Evolutionary conservation across 2,329 filamentous ascomycete species (phyloP), one percentile per base, ranked within the genome.

Genomic region (Annulohypoxylon truncatum): DNA sequence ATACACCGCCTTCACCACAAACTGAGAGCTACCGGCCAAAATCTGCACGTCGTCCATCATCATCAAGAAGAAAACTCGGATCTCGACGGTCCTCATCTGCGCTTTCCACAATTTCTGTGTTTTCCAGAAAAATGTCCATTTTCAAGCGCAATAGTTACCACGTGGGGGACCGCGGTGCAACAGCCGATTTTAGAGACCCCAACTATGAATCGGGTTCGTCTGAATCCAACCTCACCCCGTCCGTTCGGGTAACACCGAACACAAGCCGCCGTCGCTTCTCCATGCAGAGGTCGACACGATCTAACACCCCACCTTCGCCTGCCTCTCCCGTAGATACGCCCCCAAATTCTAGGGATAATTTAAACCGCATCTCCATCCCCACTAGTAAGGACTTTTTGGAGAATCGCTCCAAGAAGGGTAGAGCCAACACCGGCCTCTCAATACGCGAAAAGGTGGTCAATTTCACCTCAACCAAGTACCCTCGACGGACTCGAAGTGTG

Each of bases 371-470:
- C 2, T 63, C 51, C 12, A 72, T 84, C 29, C 82, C 85, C 8
- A 78, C 74, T 0, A 74, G 80, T 2, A 77, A 79, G 2, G 84
- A 85, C 64, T 84, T 86, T 52, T 69, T 82, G 20, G 72, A 75
- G n/a, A 78, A 76, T 46, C 78, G 80, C 56, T 81, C 80, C 69
- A 84, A 82, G 72, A 89, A 87, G 77, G 79, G 79, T 61, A 82
- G 85, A 13, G 80, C 84, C 4, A 80, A 81, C 2, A 88, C 86
- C 4, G 84, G 84, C 22, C 73, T 87, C 20, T 80, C 78, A 7
- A 69, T 88, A 2, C 83, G 84, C 42, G 79, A 80, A 18, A 82
- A 81, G 13, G 80, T 86, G 56, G 83, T 86, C 54, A 83, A 84
- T 69, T 86, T 87, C 63, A 73, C 64, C 69, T 61, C 67, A 64